Evolutionary conservation across 192 early-diverging fungal species (phyloP), one percentile per base, ranked within the genome.

Genomic region (Mortierella antarctica): DNA sequence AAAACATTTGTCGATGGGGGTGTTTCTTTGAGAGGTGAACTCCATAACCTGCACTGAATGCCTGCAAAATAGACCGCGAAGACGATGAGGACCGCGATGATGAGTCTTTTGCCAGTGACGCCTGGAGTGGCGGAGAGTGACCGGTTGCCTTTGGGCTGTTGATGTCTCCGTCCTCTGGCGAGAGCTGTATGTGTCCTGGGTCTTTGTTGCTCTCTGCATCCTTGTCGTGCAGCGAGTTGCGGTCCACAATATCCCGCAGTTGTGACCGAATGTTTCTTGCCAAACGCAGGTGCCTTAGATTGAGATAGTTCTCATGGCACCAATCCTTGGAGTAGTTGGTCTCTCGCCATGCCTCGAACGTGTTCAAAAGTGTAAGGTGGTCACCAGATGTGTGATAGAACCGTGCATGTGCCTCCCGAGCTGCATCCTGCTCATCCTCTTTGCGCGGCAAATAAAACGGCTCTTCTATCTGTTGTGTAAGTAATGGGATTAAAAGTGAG

Each of bases 21-120:
- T 96, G 95, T 71, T 95, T 96, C 79, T 99, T 98, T 65, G 96
- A 96, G 0, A 96, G 87, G 57, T 99, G 91, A n/a, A 92, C 90
- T 69, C 96, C 98, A 81, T 95, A 99, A 2, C 96, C 97, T 3
- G 93, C 90, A 54, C 92, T 90, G 60, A 99, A 92, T 0, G 97
- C 93, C 46, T 93, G 90, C 5, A 94, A 84, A 7, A 99, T 96
- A 15, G 93, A 53, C 21, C 77, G 64, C 4, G 75, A 78, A 46
- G 77, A 80, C 12, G 77, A 80, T 5, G 50, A 62, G 10, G 77
- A 80, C 15, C 67, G 70, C 8, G 69, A 65, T 1, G 48, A 67
- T 17, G 51, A 18, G 59, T 62, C 15, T 65, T 58, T 51, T 47
- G 23, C n/a, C 44, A 31, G 31, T 31, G 31, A 31, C 3, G 31